Conservation (phyloP, 441 rosid genomes). For the Erodium trifolium region DNA sequence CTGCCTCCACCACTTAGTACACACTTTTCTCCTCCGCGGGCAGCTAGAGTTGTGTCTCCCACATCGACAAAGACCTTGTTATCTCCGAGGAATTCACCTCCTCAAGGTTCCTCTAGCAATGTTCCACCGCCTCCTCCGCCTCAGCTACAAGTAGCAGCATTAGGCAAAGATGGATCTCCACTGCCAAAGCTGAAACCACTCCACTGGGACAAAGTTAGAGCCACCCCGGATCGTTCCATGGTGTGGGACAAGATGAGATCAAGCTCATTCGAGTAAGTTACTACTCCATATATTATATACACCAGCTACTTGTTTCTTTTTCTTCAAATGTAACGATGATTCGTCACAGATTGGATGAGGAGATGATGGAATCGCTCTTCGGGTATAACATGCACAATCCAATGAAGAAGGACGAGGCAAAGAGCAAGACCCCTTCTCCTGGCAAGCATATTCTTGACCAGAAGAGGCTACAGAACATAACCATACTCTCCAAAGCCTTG, state of each 20-base stretch:
- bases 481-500: constrained; percentile 81
- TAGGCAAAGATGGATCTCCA: constrained; percentile 67
- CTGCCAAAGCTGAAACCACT: constrained; percentile 87
- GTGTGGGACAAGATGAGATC: constrained; percentile 91
- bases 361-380: constrained; percentile 94
- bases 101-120: too few species aligned
- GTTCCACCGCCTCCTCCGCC: constrained; percentile 68
- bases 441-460: constrained; percentile 85
- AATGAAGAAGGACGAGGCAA: constrained; percentile 44
- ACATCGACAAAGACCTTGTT: too few species aligned
- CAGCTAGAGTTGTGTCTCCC: too few species aligned
- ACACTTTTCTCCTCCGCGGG: too few species aligned
- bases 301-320: neutral
- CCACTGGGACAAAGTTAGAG: constrained; percentile 98
- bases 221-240: constrained; percentile 68
- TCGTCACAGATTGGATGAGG: constrained; percentile 75
- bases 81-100: too few species aligned
- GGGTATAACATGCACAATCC: constrained; percentile 45
- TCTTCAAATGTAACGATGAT: constrained; percentile 12
- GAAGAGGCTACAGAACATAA: constrained; percentile 80
- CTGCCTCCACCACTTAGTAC: too few species aligned
- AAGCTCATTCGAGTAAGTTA: constrained; percentile 89
- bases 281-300: neutral
- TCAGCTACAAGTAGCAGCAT: constrained; percentile 21
- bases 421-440: constrained; percentile 83